These are phyloP conservation scores for Aspergillus asperescens DNA, from an alignment of 495 filamentous ascomycete genomes.

Conservation along the genomic window DNA sequence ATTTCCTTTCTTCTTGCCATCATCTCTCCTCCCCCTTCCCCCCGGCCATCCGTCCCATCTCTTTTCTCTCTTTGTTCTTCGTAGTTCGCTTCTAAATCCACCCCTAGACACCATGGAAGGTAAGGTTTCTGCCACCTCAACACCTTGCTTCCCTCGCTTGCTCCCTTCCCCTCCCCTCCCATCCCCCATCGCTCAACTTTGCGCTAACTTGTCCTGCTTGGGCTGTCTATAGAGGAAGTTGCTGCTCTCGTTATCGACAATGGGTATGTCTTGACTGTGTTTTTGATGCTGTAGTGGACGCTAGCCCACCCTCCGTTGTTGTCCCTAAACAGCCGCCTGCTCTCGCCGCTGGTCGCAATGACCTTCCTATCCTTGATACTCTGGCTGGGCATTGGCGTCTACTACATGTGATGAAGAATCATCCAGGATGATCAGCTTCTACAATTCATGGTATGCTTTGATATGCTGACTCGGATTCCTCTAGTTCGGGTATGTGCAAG, in stretches of 20 bases:
- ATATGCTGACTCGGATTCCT: slow-evolving; percentile 19
- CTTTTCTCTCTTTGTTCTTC: slow-evolving; percentile 34
- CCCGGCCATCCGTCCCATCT: slow-evolving; percentile 19
- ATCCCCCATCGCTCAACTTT: slow-evolving; percentile 12
- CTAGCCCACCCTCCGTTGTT: slow-evolving; percentile 7
- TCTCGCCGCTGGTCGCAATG: slow-evolving; percentile 2
- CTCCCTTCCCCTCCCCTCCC: slow-evolving; percentile 15
- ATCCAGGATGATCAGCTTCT: background rate
- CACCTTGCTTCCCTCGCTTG: slow-evolving; percentile 27
- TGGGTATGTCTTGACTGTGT: slow-evolving; percentile 68
- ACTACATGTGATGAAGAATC: background rate
- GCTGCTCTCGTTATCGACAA: slow-evolving; percentile 99
- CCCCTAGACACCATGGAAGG: slow-evolving; percentile 67
- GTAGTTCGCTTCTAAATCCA: slow-evolving; percentile 33
- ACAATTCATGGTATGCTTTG: slow-evolving; percentile 9
- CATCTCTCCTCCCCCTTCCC: slow-evolving; percentile 21
- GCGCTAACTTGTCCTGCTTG: slow-evolving; percentile 48
- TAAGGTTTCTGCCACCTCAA: slow-evolving; percentile 50
- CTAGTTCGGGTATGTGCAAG: slow-evolving; percentile 99
- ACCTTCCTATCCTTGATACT: background rate
- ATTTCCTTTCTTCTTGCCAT: slow-evolving; percentile 27
- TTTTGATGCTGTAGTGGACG: slow-evolving; percentile 22
- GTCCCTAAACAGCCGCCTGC: slow-evolving; percentile 6
- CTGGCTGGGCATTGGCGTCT: background rate
- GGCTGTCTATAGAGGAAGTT: slow-evolving; percentile 80